Percentiles rank a stretch among this genome's conserved stretches.
phyloP scores from a whole-genome alignment of 768 basidiomycete genomes.

The Mycena vulgaris region DNA sequence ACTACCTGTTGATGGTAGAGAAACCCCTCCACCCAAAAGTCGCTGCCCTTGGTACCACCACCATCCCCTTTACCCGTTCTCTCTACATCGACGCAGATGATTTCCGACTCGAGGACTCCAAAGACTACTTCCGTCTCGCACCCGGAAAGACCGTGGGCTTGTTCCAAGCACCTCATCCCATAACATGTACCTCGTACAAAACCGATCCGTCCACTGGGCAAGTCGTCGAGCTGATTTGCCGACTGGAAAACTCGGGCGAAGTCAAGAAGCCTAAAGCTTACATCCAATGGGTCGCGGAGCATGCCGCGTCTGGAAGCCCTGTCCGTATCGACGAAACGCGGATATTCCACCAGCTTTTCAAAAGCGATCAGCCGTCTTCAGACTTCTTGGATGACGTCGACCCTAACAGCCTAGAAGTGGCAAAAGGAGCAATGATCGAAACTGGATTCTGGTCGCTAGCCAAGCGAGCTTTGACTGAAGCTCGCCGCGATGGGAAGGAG shows the following conservation, averaged over 20 bases:
- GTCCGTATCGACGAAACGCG: slow-evolving; percentile 91
- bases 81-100: slow-evolving; percentile 95
- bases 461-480: slow-evolving; percentile 74
- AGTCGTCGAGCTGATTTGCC: slow-evolving; percentile 85
- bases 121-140: slow-evolving; percentile 97
- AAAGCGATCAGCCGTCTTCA: slow-evolving; percentile 89
- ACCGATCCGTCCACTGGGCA: slow-evolving; percentile 79
- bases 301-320: slow-evolving; percentile 82
- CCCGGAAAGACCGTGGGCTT: slow-evolving; percentile 98
- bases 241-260: slow-evolving; percentile 78
- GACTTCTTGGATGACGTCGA: slow-evolving; percentile 91
- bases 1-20: slow-evolving; percentile 86
- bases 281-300: slow-evolving; percentile 98
- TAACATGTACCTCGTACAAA: slow-evolving; percentile 93
- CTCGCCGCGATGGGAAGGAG: slow-evolving; percentile 73
- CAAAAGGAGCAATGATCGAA: slow-evolving; percentile 89
- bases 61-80: slow-evolving; percentile 88
- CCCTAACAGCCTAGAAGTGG: slow-evolving; percentile 83
- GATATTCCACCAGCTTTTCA: slow-evolving; percentile 94
- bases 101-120: slow-evolving; percentile 92
- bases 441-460: slow-evolving; percentile 91
- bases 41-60: slow-evolving; percentile 86
- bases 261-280: slow-evolving; percentile 90
- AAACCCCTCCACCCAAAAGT: slow-evolving; percentile 97
- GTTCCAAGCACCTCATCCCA: slow-evolving; percentile 92